phyloP scores from a whole-genome alignment of 495 filamentous ascomycete species.

The Hypomontagnella monticulosa region DNA sequence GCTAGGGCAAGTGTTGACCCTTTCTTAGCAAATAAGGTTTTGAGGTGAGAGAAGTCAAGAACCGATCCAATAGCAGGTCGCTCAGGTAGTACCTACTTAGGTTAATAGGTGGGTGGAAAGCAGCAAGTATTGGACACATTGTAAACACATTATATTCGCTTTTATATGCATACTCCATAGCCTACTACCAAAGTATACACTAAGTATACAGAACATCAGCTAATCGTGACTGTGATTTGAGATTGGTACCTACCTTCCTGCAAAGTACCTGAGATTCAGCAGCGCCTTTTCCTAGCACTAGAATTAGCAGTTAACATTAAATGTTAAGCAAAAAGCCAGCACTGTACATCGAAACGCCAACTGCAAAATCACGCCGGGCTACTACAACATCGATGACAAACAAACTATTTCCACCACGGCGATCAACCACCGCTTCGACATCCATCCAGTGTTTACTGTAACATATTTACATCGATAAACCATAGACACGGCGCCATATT shows the following conservation, averaged over 20 bases:
- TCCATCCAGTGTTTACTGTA: not conserved
- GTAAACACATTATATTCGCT: too few relatives aligned
- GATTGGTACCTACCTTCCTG: too few relatives aligned
- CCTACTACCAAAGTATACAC: too few relatives aligned
- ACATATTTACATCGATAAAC: conserved; percentile 10
- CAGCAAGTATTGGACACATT: too few relatives aligned
- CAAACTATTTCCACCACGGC: conserved; percentile 19
- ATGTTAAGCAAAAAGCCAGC: conserved; percentile 37
- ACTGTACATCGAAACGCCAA: conserved; percentile 14
- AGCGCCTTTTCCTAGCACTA: not conserved
- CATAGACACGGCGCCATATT: not conserved
- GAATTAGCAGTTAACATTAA: not conserved
- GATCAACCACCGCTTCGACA: conserved; percentile 13
- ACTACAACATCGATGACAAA: conserved; percentile 10
- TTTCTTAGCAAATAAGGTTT: conserved; percentile 3
- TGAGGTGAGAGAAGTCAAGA: not conserved
- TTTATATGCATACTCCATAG: too few relatives aligned
- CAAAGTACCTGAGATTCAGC: too few relatives aligned
- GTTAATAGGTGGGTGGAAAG: too few relatives aligned
- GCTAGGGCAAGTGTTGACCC: not conserved
- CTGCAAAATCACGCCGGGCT: conserved; percentile 23
- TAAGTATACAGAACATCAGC: too few relatives aligned
- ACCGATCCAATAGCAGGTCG: conserved; percentile 5
- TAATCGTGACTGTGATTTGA: too few relatives aligned
- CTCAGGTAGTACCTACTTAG: too few relatives aligned